phyloP scores from a whole-genome alignment of 352 stramenopile species.

The Stramenopiles sp. region DNA sequence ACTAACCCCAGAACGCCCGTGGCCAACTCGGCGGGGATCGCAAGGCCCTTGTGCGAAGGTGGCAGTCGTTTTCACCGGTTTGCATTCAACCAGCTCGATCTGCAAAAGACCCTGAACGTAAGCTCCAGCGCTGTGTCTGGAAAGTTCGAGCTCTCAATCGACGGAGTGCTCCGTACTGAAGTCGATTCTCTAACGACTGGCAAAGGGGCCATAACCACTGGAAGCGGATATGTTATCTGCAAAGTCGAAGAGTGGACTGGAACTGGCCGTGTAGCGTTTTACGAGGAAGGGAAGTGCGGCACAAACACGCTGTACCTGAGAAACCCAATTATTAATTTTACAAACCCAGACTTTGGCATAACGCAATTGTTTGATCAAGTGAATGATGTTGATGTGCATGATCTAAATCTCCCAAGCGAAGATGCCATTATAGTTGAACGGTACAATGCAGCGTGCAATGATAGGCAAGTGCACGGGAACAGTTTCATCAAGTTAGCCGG shows the following conservation, averaged over 20 bases:
- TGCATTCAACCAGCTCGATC: background rate
- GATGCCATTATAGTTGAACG: background rate
- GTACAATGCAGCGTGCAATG: background rate
- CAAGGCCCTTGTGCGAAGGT: background rate
- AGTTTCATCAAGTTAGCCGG: background rate
- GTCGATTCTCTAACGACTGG: background rate
- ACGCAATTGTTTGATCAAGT: background rate
- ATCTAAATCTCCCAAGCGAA: background rate
- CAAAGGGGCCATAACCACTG: background rate
- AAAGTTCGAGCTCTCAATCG: background rate
- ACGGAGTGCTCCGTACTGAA: background rate
- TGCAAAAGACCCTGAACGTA: background rate
- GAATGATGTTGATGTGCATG: background rate
- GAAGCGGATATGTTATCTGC: background rate
- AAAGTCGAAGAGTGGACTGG: constrained; percentile 5
- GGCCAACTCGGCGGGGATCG: background rate
- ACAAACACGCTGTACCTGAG: background rate
- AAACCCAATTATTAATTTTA: background rate
- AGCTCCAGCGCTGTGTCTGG: background rate
- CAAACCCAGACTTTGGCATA: background rate
- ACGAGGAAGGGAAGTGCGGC: background rate
- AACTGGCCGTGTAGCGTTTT: background rate
- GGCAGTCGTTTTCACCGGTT: background rate
- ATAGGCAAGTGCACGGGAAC: background rate
- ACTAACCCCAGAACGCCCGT: background rate